Evolutionary conservation across 1,284 basidiomycete genomes (phyloP).

Genomic region (Malassezia furfur): DNA sequence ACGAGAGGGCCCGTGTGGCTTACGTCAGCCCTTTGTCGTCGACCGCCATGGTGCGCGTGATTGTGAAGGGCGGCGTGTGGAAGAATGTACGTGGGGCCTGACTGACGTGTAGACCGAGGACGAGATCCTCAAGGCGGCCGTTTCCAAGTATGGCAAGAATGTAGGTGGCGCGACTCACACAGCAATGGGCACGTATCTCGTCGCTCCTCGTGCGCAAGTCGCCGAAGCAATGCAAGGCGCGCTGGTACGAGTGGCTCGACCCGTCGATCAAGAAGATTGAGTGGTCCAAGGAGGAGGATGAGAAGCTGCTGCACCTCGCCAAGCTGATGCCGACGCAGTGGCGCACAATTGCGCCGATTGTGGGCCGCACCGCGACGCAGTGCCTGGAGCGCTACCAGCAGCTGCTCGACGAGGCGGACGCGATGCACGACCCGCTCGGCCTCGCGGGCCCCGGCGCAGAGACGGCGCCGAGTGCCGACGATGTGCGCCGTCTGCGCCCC

Average conservation of each 20-base stretch:
- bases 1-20: not conserved
- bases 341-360: conserved; percentile 97
- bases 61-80: conserved; percentile 48
- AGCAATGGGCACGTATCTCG: conserved; percentile 83
- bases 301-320: conserved; percentile 92
- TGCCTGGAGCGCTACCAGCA: conserved; percentile 98
- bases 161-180: conserved; percentile 15
- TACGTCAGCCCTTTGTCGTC: not conserved
- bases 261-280: conserved; percentile 99
- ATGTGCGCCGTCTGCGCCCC: conserved; percentile 75
- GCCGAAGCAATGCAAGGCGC: conserved; percentile 96
- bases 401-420: conserved; percentile 81
- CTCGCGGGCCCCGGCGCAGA: conserved; percentile 65
- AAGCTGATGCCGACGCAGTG: conserved; percentile 99
- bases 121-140: conserved; percentile 48
- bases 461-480: conserved; percentile 79
- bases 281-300: conserved; percentile 73
- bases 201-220: conserved; percentile 96
- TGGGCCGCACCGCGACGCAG: conserved; percentile 96
- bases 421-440: conserved; percentile 51
- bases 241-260: conserved; percentile 99
- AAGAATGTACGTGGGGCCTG: conserved; percentile 34
- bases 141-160: conserved; percentile 47
- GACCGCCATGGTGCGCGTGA: conserved; percentile 39
- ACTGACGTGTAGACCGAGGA: conserved; percentile 35